Conservation (phyloP, 257 asterid species). For the Ajuga chamaepitys region DNA sequence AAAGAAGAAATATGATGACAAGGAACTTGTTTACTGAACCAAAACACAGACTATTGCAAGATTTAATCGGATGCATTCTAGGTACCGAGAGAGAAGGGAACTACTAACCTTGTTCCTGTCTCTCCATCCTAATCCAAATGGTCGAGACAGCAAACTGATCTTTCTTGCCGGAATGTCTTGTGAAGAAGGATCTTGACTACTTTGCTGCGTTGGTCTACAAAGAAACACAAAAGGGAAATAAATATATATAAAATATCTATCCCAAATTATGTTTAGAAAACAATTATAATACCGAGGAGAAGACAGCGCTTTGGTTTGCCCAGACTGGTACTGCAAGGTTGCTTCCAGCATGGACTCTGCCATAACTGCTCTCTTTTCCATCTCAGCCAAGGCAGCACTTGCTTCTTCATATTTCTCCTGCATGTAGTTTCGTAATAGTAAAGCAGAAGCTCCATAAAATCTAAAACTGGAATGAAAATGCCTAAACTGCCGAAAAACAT, state of each 20-base stretch:
- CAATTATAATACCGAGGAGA: constrained; percentile 61
- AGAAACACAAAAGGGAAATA: background rate
- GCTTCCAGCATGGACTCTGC: constrained; percentile 98
- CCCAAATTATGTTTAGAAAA: background rate
- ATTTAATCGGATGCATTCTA: background rate
- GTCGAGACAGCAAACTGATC: constrained; percentile 69
- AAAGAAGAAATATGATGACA: no score
- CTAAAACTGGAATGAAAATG: background rate
- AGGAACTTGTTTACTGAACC: background rate
- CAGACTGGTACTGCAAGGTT: constrained; percentile 88
- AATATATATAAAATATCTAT: background rate
- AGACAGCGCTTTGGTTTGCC: constrained; percentile 66
- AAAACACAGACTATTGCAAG: background rate
- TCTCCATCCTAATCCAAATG: constrained; percentile 77
- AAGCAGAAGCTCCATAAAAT: background rate
- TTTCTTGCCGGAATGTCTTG: constrained; percentile 62
- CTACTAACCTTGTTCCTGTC: constrained; percentile 68
- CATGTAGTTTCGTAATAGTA: background rate
- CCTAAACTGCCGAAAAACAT: background rate
- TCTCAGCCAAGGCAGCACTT: constrained; percentile 49
- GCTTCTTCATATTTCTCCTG: constrained; percentile 74
- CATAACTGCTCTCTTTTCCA: constrained; percentile 89
- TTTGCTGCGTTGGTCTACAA: constrained; percentile 58
- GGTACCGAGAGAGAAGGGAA: background rate
- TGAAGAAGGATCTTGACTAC: constrained; percentile 46